These are phyloP conservation scores for Jaenimonas drosophilae DNA, from an alignment of 208 protist genomes.

Conservation along the genomic window DNA sequence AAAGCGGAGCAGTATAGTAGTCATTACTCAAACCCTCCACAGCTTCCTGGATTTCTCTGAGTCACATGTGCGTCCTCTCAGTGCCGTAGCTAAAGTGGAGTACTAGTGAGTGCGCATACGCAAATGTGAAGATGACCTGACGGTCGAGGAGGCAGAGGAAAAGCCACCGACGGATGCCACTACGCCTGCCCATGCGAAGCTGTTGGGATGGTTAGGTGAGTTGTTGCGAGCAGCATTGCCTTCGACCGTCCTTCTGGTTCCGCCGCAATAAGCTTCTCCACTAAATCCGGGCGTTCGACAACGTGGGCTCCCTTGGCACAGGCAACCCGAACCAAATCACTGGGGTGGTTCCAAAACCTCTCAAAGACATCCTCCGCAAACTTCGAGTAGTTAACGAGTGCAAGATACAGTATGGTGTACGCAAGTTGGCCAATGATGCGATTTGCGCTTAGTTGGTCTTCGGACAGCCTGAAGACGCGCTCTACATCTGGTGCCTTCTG, in stretches of 20 bases:
- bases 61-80: too few relatives aligned
- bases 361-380: slow-evolving; percentile 80
- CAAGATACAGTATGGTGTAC: slow-evolving; percentile 86
- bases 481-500: slow-evolving; percentile 63
- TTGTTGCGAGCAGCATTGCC: slow-evolving; percentile 51
- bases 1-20: too few relatives aligned
- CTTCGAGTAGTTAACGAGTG: slow-evolving; percentile 54
- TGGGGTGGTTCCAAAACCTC: slow-evolving; percentile 56
- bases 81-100: too few relatives aligned
- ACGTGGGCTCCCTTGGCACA: slow-evolving; percentile 80
- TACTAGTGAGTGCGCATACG: too few relatives aligned
- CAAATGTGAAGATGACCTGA: too few relatives aligned
- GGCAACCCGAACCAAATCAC: slow-evolving; percentile 77
- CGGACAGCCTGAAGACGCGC: slow-evolving; percentile 71
- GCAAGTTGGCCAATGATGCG: slow-evolving; percentile 80
- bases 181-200: neutral
- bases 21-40: too few relatives aligned
- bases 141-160: too few relatives aligned
- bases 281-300: slow-evolving; percentile 55
- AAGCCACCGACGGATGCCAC: neutral
- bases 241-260: slow-evolving; percentile 73
- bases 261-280: slow-evolving; percentile 48
- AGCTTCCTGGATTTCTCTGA: too few relatives aligned
- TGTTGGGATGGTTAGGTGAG: too few relatives aligned
- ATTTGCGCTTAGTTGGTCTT: slow-evolving; percentile 75